Conservation (phyloP, 2,329 filamentous ascomycete species). For the Trichoderma koningii region DNA sequence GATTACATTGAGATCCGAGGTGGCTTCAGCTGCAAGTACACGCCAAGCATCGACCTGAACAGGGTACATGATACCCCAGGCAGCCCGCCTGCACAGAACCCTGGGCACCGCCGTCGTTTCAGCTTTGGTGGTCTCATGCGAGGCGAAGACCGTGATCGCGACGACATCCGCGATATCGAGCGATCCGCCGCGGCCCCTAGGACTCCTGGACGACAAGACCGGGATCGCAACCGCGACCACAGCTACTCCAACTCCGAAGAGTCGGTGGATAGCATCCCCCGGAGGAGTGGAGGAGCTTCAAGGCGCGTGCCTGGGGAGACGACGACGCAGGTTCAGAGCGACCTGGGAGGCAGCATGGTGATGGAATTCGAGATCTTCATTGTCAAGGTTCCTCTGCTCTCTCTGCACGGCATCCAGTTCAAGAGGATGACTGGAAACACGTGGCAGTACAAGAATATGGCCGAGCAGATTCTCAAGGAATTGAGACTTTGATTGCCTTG, state of each 20-base stretch:
- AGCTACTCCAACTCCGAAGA: constrained; percentile 87
- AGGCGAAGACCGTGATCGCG: constrained; percentile 64
- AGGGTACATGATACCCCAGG: constrained; percentile 66
- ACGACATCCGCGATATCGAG: constrained; percentile 67
- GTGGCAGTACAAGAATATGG: constrained; percentile 99
- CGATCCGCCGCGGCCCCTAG: constrained; percentile 46
- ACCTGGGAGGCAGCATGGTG: constrained; percentile 80
- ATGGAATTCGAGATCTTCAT: constrained; percentile 95
- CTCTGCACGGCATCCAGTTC: constrained; percentile 94
- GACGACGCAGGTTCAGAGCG: constrained; percentile 86
- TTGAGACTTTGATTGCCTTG: constrained; percentile 64
- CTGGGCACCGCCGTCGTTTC: constrained; percentile 73
- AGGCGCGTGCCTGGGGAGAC: constrained; percentile 77
- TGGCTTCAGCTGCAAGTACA: constrained; percentile 86
- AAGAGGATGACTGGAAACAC: constrained; percentile 95
- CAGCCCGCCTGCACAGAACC: constrained; percentile 57
- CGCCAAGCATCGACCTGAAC: constrained; percentile 85
- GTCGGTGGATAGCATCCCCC: constrained; percentile 72
- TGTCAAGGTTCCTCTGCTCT: constrained; percentile 93
- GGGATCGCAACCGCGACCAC: constrained; percentile 54
- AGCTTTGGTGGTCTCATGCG: constrained; percentile 72
- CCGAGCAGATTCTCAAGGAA: constrained; percentile 88
- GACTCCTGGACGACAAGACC: constrained; percentile 48
- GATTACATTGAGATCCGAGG: constrained; percentile 90
- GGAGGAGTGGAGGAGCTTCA: constrained; percentile 53